A percentile compares a stretch with the other conserved stretches of the same genome.
These are phyloP conservation scores for Backusella circina DNA, from an alignment of 192 early-diverging fungal genomes.

Conservation along the genomic window DNA sequence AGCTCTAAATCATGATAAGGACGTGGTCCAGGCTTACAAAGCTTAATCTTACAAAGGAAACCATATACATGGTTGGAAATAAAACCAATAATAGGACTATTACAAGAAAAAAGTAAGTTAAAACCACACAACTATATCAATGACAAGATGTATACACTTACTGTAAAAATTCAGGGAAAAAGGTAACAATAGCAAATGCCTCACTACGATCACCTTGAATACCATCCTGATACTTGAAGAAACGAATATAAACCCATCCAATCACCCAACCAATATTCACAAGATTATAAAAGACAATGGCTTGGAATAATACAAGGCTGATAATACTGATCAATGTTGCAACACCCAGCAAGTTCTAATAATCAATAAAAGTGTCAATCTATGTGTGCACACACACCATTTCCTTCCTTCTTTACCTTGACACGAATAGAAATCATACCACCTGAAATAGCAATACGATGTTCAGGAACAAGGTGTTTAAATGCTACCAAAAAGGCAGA, in stretches of 20 bases:
- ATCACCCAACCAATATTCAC: conserved; percentile 69
- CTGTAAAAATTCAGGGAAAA: conserved; percentile 85
- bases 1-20: conserved; percentile 24
- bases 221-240: conserved; percentile 78
- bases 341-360: conserved; percentile 47
- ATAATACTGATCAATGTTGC: conserved; percentile 39
- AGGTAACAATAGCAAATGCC: conserved; percentile 84
- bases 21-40: conserved; percentile 49
- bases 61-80: conserved; percentile 61
- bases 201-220: conserved; percentile 86
- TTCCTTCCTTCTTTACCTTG: conserved; percentile 47
- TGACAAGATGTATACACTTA: conserved; percentile 30
- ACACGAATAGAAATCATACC: conserved; percentile 68
- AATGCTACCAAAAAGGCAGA: conserved; percentile 81
- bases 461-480: conserved; percentile 89
- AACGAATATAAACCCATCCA: conserved; percentile 82
- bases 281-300: conserved; percentile 60
- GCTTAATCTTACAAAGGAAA: conserved; percentile 48
- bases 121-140: not conserved
- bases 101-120: not conserved
- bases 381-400: not conserved
- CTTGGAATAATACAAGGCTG: conserved; percentile 42
- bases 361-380: not conserved
- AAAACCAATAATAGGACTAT: conserved; percentile 59
- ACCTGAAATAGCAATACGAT: conserved; percentile 63